Evolutionary conservation across 2,329 filamentous ascomycete species (phyloP), one percentile per base, ranked within the genome.

Genomic region (Orbilia quercus): DNA sequence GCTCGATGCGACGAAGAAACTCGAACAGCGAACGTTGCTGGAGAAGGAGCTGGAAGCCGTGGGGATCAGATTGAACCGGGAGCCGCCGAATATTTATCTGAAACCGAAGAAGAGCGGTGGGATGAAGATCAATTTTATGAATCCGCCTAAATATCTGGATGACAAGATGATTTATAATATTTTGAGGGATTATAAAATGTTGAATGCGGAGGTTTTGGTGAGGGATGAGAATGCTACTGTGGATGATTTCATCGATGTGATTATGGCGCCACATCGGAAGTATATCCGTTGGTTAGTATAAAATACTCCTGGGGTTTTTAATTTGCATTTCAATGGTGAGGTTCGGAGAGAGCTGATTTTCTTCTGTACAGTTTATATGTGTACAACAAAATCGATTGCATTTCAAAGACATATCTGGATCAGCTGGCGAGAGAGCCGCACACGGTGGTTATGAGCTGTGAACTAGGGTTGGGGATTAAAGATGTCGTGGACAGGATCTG

Each of bases 111-210:
- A 95, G 80, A 92, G 94, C 0, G 95, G 95, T 65, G 95, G 96
- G 72, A 95, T 99, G 91, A 99, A 99, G 82, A 97, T 99, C 80
- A 98, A 91, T 14, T 99, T 99, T 82, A 89, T 92, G 79, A 83
- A 88, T 2, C 90, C 95, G 1, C 94, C 95, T 2, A 98, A 98
- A 81, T 83, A 90, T 72, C 84, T 99, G 69, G 95, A 99, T 81
- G 94, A 99, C 81, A 97, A 96, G 83, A 96, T 99, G 91, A 85
- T 99, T 71, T 96, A 90, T 85, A 97, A 96, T 83, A 97, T 99
- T 79, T 85, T 99, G 55, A 90, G 92, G 77, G 95, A 99, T 85
- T 99, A 99, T 88, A 97, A 97, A 84, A 92, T 99, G 78, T 87
- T 99, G 72, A 99, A 99, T 84, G 95, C 91, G 82, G 95, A 99